Conservation (phyloP, 2,329 filamentous ascomycete genomes). For the Aspergillus aculeatinus region DNA sequence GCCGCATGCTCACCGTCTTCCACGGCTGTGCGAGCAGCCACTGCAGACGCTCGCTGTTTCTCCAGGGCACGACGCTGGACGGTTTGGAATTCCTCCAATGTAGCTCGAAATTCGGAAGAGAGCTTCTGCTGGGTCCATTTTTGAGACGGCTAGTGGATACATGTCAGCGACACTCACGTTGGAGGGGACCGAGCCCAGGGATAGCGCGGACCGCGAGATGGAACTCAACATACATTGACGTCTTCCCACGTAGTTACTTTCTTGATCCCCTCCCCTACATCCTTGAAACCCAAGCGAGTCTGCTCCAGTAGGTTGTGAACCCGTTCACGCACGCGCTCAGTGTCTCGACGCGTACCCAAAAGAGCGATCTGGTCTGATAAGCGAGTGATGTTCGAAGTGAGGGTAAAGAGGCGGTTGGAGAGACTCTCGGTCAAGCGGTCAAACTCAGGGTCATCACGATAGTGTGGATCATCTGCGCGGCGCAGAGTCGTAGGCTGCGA, state of each 20-base stretch:
- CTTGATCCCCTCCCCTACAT: slow-evolving; percentile 91
- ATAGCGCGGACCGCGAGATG: not conserved
- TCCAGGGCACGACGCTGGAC: slow-evolving; percentile 89
- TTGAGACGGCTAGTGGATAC: slow-evolving; percentile 70
- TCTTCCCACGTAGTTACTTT: slow-evolving; percentile 85
- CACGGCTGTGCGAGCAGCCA: slow-evolving; percentile 76
- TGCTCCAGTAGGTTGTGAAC: slow-evolving; percentile 86
- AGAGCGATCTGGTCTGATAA: slow-evolving; percentile 81
- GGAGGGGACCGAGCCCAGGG: not conserved
- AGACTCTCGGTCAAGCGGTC: slow-evolving; percentile 76
- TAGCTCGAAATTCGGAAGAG: slow-evolving; percentile 86
- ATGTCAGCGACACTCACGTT: slow-evolving; percentile 14
- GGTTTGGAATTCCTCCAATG: slow-evolving; percentile 84
- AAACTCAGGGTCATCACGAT: slow-evolving; percentile 92
- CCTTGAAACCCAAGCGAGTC: slow-evolving; percentile 81
- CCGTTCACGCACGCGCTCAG: slow-evolving; percentile 82
- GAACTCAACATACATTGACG: slow-evolving; percentile 62
- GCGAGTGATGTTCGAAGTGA: slow-evolving; percentile 84
- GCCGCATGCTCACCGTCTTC: slow-evolving; percentile 51
- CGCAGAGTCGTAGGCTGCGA: slow-evolving; percentile 69
- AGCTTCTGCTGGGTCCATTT: slow-evolving; percentile 96
- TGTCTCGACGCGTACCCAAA: slow-evolving; percentile 87
- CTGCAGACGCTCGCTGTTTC: slow-evolving; percentile 84
- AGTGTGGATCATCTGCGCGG: slow-evolving; percentile 68
- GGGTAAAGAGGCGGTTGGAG: slow-evolving; percentile 82